Conservation (phyloP, 345 rosid species). For the Dimocarpus longan region DNA sequence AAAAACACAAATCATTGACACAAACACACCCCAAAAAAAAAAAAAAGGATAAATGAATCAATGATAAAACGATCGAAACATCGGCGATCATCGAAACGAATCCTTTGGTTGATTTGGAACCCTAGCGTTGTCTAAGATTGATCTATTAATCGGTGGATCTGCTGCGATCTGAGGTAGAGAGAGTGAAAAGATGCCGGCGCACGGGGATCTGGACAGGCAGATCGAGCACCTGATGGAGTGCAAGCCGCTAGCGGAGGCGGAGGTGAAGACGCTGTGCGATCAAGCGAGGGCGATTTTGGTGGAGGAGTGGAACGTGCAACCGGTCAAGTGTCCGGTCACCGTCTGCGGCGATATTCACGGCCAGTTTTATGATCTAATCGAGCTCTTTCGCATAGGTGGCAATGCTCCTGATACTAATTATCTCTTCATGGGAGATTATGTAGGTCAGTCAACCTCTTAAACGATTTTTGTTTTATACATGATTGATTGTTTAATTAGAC, state of each 20-base stretch:
- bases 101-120: conserved; percentile 16
- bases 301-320: conserved; percentile 99
- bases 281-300: conserved; percentile 94
- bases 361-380: conserved; percentile 95
- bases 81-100: conserved; percentile 23
- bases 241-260: conserved; percentile 85
- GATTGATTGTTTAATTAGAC: not conserved
- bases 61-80: conserved; percentile 34
- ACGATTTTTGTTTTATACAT: not conserved
- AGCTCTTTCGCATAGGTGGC: conserved; percentile 95
- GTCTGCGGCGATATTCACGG: conserved; percentile 99
- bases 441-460: conserved; percentile 54
- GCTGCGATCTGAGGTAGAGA: conserved; percentile 1
- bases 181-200: conserved; percentile 68
- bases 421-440: conserved; percentile 99
- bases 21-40: not conserved
- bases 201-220: conserved; percentile 97
- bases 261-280: conserved; percentile 92
- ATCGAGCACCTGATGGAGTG: conserved; percentile 98
- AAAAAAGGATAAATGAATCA: conserved; percentile 12
- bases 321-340: conserved; percentile 98
- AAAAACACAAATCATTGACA: conserved; percentile 5
- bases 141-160: conserved; percentile 18
- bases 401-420: conserved; percentile 95
- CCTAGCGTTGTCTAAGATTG: not conserved